phyloP scores from a whole-genome alignment of 345 rosid species.

The Eucalyptus globulus region DNA sequence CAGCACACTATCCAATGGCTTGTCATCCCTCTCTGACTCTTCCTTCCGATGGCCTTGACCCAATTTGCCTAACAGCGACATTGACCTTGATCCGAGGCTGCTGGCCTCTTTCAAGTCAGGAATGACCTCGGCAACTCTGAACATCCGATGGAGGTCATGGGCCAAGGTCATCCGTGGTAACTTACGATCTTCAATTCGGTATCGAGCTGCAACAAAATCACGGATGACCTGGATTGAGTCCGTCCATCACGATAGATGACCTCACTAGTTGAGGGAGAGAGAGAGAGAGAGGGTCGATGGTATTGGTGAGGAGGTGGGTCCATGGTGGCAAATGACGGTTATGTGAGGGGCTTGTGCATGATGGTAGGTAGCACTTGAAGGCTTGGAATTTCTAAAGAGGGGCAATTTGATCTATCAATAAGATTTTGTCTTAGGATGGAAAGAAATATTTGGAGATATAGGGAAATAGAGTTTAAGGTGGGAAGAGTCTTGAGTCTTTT shows the following conservation, averaged over 20 bases:
- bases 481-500: not conserved
- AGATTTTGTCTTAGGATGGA: not conserved
- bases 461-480: not conserved
- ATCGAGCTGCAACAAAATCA: not conserved
- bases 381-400: not conserved
- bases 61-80: not conserved
- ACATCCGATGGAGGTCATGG: fast-evolving
- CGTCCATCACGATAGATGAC: not conserved
- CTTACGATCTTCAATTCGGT: not conserved
- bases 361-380: not conserved
- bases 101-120: too few relatives aligned
- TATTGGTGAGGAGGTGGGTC: not conserved
- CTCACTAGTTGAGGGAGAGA: too few relatives aligned
- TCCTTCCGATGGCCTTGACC: not conserved
- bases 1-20: not conserved
- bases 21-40: not conserved
- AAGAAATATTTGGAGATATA: not conserved
- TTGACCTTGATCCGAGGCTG: too few relatives aligned
- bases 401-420: not conserved
- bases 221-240: not conserved
- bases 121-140: too few relatives aligned
- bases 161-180: not conserved
- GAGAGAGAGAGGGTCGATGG: not conserved
- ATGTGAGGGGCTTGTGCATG: not conserved
- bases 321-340: not conserved